Evolutionary conservation across 2,329 filamentous ascomycete genomes (phyloP), one percentile per base, ranked within the genome.

Genomic region (Bipolaris victoriae): DNA sequence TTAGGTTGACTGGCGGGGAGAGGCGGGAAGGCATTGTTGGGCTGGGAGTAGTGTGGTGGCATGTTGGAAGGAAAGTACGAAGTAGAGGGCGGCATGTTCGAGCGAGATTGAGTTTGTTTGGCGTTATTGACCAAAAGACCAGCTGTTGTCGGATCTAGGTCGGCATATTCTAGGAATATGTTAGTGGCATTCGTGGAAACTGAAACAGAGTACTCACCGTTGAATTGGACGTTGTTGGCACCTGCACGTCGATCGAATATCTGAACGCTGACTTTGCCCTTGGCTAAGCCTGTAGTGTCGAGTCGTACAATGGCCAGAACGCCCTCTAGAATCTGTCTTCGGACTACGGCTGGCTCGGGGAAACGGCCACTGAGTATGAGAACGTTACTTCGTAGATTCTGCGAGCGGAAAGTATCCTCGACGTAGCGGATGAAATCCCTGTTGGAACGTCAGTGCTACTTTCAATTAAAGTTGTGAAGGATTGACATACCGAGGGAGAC

Each of bases 261-360:
- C 67, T 94, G 91, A 3, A 97, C 80, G 0, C 90, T 86, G 49
- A 98, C 89, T 71, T 89, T 92, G 62, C 88, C 87, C 1, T 84
- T 84, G 33, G 83, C 81, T 69, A 96, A 89, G 20, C 91, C 86
- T 44, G 83, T 81, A 49, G 86, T 81, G 58, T 90, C 88, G 13
- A 98, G 83, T 67, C 92, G 89, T 5, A 91, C 87, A 13, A 97
- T 90, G 7, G 90, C 94, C 49, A 91, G 84, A 1, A 97, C 94
- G 16, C 95, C 94, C 75, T 98, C 93, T 10, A 93, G 80, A 36
- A 96, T 90, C 72, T 97, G 92, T 50, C 90, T 85, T 64, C 91
- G 88, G 50, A 97, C 86, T n/a, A 97, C 88, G 5, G 89, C 86
- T 35, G 89, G 86, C 60, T 93, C 87, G 16, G 90, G 86, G 44